phyloP scores from a whole-genome alignment of 768 basidiomycete species.

The Hortiboletus campestris region DNA sequence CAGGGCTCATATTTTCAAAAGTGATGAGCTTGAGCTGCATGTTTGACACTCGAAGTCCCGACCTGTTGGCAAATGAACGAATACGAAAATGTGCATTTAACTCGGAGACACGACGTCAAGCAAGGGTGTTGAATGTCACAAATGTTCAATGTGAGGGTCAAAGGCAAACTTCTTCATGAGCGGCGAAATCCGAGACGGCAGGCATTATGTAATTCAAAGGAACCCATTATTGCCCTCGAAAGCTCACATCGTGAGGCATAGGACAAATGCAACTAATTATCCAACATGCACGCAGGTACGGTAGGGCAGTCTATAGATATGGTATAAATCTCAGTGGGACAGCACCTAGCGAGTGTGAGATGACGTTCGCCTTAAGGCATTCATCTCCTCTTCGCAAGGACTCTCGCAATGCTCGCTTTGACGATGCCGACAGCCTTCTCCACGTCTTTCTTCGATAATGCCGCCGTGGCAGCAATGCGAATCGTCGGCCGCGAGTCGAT shows the following conservation, averaged over 20 bases:
- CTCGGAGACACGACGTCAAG: too few species aligned
- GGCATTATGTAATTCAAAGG: too few species aligned
- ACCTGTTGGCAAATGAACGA: too few species aligned
- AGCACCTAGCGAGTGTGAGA: neutral
- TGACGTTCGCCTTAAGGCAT: neutral
- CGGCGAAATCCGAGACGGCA: too few species aligned
- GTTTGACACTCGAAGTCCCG: too few species aligned
- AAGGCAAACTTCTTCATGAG: too few species aligned
- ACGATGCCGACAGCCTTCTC: slow-evolving; percentile 83
- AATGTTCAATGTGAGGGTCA: too few species aligned
- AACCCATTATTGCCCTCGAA: too few species aligned
- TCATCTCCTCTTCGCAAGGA: slow-evolving; percentile 59
- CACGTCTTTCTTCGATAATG: slow-evolving; percentile 82
- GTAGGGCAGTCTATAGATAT: slow-evolving; percentile 28
- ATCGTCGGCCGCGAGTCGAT: slow-evolving; percentile 81
- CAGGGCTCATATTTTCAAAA: too few species aligned
- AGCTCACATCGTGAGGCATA: neutral
- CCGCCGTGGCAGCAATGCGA: slow-evolving; percentile 76
- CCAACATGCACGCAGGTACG: slow-evolving; percentile 8
- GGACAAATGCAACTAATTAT: slow-evolving; percentile 6
- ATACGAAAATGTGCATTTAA: too few species aligned
- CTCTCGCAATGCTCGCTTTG: slow-evolving; percentile 72
- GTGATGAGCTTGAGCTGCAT: too few species aligned
- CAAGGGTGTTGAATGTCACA: too few species aligned
- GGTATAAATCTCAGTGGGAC: slow-evolving; percentile 24